Conservation (phyloP, 2,329 filamentous ascomycete species). For the Magnaporthales sp. region DNA sequence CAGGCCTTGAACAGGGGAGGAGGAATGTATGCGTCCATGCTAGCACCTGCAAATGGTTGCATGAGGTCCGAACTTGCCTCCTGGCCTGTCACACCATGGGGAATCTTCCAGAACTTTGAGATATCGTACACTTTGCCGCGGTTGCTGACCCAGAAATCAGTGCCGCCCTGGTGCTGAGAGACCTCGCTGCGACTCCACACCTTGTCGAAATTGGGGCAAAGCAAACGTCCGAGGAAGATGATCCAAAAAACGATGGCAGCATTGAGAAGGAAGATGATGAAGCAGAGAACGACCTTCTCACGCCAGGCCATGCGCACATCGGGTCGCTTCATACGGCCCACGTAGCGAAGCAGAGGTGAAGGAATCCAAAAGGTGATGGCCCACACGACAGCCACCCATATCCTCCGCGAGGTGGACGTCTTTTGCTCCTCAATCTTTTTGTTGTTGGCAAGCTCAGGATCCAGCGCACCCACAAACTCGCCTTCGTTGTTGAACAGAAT, state of each 20-base stretch:
- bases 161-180: slow-evolving; percentile 55
- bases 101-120: slow-evolving; percentile 72
- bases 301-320: slow-evolving; percentile 97
- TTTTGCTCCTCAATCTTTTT: slow-evolving; percentile 67
- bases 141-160: slow-evolving; percentile 81
- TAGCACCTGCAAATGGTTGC: slow-evolving; percentile 67
- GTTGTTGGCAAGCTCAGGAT: slow-evolving; percentile 68
- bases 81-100: slow-evolving; percentile 64
- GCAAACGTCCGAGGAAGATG: slow-evolving; percentile 69
- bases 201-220: slow-evolving; percentile 89
- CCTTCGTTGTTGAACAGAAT: slow-evolving; percentile 67
- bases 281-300: slow-evolving; percentile 80
- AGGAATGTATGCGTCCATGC: slow-evolving; percentile 79
- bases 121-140: slow-evolving; percentile 89
- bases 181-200: slow-evolving; percentile 73
- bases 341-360: slow-evolving; percentile 66
- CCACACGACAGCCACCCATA: slow-evolving; percentile 82
- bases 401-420: slow-evolving; percentile 53
- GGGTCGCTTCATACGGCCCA: slow-evolving; percentile 94
- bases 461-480: slow-evolving; percentile 56
- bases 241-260: slow-evolving; percentile 85
- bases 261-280: slow-evolving; percentile 77
- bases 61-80: slow-evolving; percentile 53
- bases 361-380: slow-evolving; percentile 89
- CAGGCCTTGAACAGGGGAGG: slow-evolving; percentile 71